Base-by-base conservation (phyloP, 176 grass and related monocot species). In the Lolium perenne region DNA sequence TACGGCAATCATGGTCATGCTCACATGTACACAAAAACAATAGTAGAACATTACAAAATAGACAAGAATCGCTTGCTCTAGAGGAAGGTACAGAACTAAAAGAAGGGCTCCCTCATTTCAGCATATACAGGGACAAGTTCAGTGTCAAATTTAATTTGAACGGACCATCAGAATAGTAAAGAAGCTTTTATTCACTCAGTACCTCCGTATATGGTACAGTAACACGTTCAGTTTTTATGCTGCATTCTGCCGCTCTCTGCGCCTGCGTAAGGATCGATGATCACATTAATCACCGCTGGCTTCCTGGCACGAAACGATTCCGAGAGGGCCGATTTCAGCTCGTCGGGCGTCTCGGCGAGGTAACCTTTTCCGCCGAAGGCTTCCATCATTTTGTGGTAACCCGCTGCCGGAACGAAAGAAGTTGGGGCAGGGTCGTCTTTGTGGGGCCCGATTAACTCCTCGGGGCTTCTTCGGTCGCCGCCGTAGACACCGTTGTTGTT, bases 401-500 rank as follows among this genome's bases (percentile, higher is more conserved):
- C 88, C 17, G 96, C 92, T 49, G 61, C 71, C 6, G 93, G 92
- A 76, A 98, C 92, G 47, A 98, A 98, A 47, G 96, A 98, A 46
- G 96, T 98, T 57, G 96, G 96, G 16, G 96, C 93, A 13, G 96
- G 96, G 66, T 98, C 96, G 38, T 94, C 90, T 92, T 98, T 95
- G 90, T 94, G 71, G 6, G 90, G 93, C 29, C 96, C 96, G 0
- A 88, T 92, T 62, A 98, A 77, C 84, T 98, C 96, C 38, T 95
- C 92, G 12, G 93, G 75, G 23, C 86, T 84, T 90, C 96, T 98
- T 55, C 96, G 57, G 67, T 98, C 95, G 40, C 95, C 95, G 1
- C 95, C 95, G 35, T 95, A 98, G n/a, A 98, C 96, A 4, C 96
- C 93, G 17, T 91, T 94, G 82, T 98, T 95, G 83, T 98, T 95